A percentile compares a stretch with the other conserved stretches of the same genome.
phyloP scores from a whole-genome alignment of 208 protist genomes.

The Leishmania mexicana region DNA sequence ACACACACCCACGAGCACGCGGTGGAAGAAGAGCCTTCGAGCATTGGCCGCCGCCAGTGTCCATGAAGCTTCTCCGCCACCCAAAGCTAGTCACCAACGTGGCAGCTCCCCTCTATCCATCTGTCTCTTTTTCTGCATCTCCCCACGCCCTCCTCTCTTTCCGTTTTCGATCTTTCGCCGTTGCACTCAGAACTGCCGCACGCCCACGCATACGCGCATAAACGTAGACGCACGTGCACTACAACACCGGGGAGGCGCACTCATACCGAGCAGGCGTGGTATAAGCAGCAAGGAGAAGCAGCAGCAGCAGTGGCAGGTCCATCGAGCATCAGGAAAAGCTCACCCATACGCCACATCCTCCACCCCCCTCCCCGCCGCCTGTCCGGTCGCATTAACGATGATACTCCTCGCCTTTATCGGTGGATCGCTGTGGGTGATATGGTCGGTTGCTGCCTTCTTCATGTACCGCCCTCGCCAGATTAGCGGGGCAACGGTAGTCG shows the following conservation, averaged over 20 bases:
- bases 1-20: no score
- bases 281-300: not conserved
- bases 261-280: not conserved
- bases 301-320: not conserved
- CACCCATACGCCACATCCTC: conserved; percentile 1
- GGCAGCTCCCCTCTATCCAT: not conserved
- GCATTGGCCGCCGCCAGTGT: no score
- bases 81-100: no score
- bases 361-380: not conserved
- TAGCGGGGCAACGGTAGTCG: conserved; percentile 52
- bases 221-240: not conserved
- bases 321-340: not conserved
- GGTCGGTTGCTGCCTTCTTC: conserved; percentile 48
- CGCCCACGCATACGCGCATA: not conserved
- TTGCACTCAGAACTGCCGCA: not conserved
- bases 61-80: not conserved
- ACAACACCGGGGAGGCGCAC: not conserved
- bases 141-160: not conserved
- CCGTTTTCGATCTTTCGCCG: not conserved
- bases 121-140: not conserved
- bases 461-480: conserved; percentile 38
- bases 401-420: conserved; percentile 61
- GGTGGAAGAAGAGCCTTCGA: not conserved
- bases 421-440: conserved; percentile 51
- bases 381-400: conserved; percentile 29